Base-by-base conservation (phyloP, 495 filamentous ascomycete genomes). In the Venustampulla echinocandica region DNA sequence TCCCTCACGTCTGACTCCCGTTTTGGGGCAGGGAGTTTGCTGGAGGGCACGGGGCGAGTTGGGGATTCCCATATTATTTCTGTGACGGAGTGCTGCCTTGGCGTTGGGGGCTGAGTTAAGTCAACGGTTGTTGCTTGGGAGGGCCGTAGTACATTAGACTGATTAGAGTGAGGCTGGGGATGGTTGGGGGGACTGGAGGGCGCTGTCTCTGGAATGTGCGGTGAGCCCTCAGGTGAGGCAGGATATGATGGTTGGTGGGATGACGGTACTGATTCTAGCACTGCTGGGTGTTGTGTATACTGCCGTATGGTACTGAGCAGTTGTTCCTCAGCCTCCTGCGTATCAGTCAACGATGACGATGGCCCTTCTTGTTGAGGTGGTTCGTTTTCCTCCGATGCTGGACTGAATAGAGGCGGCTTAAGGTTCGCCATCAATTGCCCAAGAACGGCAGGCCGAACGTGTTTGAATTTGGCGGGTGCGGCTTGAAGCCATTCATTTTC, bases 301-400 rank as follows among this genome's bases (percentile, higher is more conserved):
- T 68, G 64, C 20, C 60, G 50, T 7, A 66, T 66, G 9, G 69
- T 70, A 45, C 62, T 67, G 24, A 61, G 57, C 18, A 75, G 50
- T 47, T 75, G 73, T 24, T 63, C 64, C 14, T 61, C 62, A 9
- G 70, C 53, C 43, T 76, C 68, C 47, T 75, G 68, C 1, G 70
- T 73, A 24, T 59, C 56, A 0, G 52, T 59, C 11, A 20, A 30
- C 2, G 49, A 54, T 0, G 52, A 52, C n/a, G n/a, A n/a, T n/a
- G n/a, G n/a, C n/a, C n/a, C n/a, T n/a, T n/a, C n/a, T n/a, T n/a
- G n/a, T n/a, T n/a, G n/a, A 14, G 64, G 55, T 0, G 63, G 65
- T 17, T 50, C 39, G 4, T 47, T 48, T 10, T 49, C 18, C 18
- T 51, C 30, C 42, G 36, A 19, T 43, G 27, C 40, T 18, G 27